A percentile compares a stretch with the other conserved stretches of the same genome.
Evolutionary conservation across 371 early-diverging fungal genomes (phyloP).

Genomic region (Nematocida ausubeli): DNA sequence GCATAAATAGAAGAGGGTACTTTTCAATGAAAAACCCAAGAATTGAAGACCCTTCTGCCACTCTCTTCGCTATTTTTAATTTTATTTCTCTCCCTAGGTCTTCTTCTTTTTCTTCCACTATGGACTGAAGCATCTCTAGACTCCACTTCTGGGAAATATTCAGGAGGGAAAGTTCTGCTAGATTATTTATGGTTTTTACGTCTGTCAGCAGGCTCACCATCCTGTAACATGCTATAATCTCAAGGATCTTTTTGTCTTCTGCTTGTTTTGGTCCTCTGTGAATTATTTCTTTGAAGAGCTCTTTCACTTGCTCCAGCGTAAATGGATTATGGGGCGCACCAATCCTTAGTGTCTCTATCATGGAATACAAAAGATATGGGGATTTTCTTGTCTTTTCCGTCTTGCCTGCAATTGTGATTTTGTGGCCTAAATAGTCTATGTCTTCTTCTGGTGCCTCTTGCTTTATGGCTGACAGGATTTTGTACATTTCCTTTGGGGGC

Average conservation of each 20-base stretch:
- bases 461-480: conserved; percentile 15
- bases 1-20: conserved; percentile 32
- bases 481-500: conserved; percentile 24
- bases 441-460: conserved; percentile 16
- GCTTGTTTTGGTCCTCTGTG: neutral
- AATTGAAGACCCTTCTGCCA: conserved; percentile 16
- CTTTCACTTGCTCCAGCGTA: neutral
- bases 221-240: conserved; percentile 31
- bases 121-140: conserved; percentile 24
- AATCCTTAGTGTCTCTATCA: conserved; percentile 34
- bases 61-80: conserved; percentile 25
- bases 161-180: conserved; percentile 15
- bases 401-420: neutral
- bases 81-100: conserved; percentile 43
- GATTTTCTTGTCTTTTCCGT: neutral
- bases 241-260: conserved; percentile 28
- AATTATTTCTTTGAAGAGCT: neutral
- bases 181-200: conserved; percentile 20
- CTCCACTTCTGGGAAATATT: conserved; percentile 36
- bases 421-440: neutral
- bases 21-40: conserved; percentile 3
- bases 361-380: conserved; percentile 7
- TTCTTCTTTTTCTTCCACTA: conserved; percentile 54
- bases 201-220: conserved; percentile 29
- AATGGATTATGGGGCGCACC: conserved; percentile 42